Conservation (phyloP, 345 rosid genomes). For the Camelina neglecta region DNA sequence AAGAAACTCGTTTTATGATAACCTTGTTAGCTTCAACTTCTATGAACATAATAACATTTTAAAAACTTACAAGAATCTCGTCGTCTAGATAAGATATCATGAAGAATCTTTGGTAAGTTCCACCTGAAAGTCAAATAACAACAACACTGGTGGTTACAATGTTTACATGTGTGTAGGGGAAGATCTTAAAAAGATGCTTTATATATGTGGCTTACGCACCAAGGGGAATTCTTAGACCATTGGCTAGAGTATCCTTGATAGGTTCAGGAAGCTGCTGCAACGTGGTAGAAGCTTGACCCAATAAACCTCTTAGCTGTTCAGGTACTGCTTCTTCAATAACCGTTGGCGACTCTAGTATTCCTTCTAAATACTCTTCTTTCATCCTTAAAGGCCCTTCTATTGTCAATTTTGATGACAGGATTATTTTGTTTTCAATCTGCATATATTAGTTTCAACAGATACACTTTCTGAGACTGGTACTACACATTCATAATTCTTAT, state of each 20-base stretch:
- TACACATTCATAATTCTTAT: neutral
- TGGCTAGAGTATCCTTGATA: conserved; percentile 61
- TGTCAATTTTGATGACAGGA: conserved; percentile 62
- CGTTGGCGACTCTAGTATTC: conserved; percentile 70
- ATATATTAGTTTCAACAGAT: neutral
- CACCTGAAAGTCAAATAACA: conserved; percentile 50
- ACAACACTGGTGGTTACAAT: neutral
- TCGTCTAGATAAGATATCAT: conserved; percentile 94
- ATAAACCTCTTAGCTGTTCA: conserved; percentile 73
- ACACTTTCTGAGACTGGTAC: neutral
- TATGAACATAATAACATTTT: neutral
- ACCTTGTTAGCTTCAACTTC: neutral
- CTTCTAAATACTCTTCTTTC: conserved; percentile 89
- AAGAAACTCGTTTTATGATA: neutral
- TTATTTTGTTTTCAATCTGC: conserved; percentile 83
- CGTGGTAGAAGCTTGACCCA: conserved; percentile 66
- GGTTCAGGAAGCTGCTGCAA: conserved; percentile 80
- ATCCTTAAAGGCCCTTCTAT: conserved; percentile 94
- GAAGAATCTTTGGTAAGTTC: conserved; percentile 84
- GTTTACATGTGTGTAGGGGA: neutral
- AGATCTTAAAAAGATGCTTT: neutral
- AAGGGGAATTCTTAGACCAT: conserved; percentile 78
- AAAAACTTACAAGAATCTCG: conserved; percentile 54
- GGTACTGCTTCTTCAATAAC: conserved; percentile 85
- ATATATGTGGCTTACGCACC: conserved; percentile 50